Base-by-base conservation (phyloP, 192 early-diverging fungal species). In the Allomyces macrogynus region DNA sequence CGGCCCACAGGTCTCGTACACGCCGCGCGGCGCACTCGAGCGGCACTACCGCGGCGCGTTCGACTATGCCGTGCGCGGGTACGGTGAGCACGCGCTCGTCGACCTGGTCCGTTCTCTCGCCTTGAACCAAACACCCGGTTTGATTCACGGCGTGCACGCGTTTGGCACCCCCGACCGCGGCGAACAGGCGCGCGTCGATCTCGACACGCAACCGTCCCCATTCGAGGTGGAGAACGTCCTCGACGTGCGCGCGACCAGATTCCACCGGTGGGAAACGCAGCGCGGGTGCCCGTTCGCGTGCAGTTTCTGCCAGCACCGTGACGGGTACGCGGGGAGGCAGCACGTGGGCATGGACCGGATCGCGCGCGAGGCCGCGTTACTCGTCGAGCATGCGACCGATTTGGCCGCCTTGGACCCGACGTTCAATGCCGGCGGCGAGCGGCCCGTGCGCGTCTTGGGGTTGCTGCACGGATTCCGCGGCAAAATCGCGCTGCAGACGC, bases 231-330 rank as follows among this genome's bases (percentile, higher is more conserved):
- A 40, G 7, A 40, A 40, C 32, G 32, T 40, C 32, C 32, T 40
- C 32, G 32, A 40, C 32, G 32, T 40, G 32, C 32, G 32, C 7
- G 32, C 32, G 32, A 40, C 32, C 32, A 3, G 8, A n/a, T 68
- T 68, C 27, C 43, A 67, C 22, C 57, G 67, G 64, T 68, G 67
- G 67, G 67, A 68, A 66, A 68, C 67, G 20, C 64, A 66, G 60
- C 67, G 67, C 27, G 67, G 67, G 11, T 68, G 67, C 23, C 67
- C 64, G 23, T 68, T 68, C 43, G 24, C 22, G 14, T 68, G 67
- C 43, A 25, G 60, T 54, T 68, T 68, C 62, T 68, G 67, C 24
- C 67, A 69, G 66, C 67, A 68, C 24, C 67, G 66, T 16, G 67
- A 68, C 43, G 25, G 64, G 25, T 24, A 69, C n/a, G n/a, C 40